Conservation (phyloP, 805 yeast species). For the Candida verbasci region DNA sequence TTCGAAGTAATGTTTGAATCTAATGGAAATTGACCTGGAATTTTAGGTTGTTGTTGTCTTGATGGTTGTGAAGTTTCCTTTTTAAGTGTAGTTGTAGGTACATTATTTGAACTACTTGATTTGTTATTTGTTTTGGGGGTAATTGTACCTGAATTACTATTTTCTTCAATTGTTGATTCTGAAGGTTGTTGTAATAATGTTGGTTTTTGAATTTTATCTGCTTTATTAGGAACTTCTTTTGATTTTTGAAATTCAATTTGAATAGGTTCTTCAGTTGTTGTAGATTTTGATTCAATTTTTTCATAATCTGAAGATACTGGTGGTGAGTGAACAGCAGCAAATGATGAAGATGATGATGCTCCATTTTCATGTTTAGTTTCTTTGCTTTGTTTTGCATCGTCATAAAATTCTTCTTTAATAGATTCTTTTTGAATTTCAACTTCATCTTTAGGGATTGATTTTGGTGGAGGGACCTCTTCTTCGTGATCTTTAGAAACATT, state of each 20-base stretch:
- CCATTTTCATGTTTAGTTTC: conserved; percentile 17
- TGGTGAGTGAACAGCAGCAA: conserved; percentile 33
- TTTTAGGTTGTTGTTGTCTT: conserved; percentile 4
- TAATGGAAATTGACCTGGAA: conserved; percentile 8
- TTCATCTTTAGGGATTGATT: conserved; percentile 6
- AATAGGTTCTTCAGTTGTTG: too few relatives aligned
- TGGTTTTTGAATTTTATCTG: conserved; percentile 48
- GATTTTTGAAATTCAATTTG: too few relatives aligned
- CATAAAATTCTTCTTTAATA: too few relatives aligned
- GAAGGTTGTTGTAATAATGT: conserved; percentile 49
- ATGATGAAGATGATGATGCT: conserved; percentile 30
- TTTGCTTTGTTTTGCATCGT: too few relatives aligned
- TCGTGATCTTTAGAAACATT: not conserved
- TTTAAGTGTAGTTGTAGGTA: conserved; percentile 7
- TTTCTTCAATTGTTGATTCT: conserved; percentile 8
- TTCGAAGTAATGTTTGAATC: not conserved
- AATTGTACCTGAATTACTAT: conserved; percentile 1
- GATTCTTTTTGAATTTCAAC: conserved; percentile 3
- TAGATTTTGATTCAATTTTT: conserved; percentile 4
- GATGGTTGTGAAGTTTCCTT: too few relatives aligned
- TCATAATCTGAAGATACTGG: conserved; percentile 11
- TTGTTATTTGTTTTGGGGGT: conserved; percentile 1
- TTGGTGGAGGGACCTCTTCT: conserved; percentile 4
- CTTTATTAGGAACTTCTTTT: conserved; percentile 18
- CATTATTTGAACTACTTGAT: not conserved